Evolutionary conservation across 305 asterid species (phyloP).

Genomic region (Fraxinus floribunda): DNA sequence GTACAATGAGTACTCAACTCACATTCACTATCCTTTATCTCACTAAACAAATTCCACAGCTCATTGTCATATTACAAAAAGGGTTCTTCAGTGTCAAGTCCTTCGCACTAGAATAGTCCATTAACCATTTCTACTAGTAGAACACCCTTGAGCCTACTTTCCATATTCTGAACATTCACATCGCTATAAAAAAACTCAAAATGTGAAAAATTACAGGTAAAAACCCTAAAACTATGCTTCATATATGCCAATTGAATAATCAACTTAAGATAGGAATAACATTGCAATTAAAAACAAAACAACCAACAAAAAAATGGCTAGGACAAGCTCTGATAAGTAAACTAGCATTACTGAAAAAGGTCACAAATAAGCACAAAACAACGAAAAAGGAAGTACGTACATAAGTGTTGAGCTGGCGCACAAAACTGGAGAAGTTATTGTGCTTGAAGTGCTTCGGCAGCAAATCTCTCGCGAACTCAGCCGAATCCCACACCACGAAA

Average conservation of each 20-base stretch:
- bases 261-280: neutral
- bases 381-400: slow-evolving; percentile 28
- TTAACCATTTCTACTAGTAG: neutral
- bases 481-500: slow-evolving; percentile 60
- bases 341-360: neutral
- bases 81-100: neutral
- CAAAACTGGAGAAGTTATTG: slow-evolving; percentile 58
- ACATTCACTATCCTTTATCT: neutral
- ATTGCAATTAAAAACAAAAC: neutral
- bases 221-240: neutral
- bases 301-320: neutral
- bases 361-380: neutral
- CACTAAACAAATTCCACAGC: neutral
- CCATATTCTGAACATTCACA: neutral
- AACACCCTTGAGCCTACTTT: neutral
- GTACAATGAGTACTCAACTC: neutral
- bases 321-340: neutral
- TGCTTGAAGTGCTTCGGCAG: slow-evolving; percentile 58
- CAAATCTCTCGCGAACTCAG: slow-evolving; percentile 43
- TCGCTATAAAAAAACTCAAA: neutral
- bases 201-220: neutral
- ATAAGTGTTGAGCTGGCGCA: slow-evolving; percentile 59
- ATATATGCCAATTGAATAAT: neutral
- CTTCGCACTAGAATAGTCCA: neutral
- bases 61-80: neutral